Evolutionary conservation across 495 filamentous ascomycete species (phyloP).

Genomic region (Penicillium steckii): DNA sequence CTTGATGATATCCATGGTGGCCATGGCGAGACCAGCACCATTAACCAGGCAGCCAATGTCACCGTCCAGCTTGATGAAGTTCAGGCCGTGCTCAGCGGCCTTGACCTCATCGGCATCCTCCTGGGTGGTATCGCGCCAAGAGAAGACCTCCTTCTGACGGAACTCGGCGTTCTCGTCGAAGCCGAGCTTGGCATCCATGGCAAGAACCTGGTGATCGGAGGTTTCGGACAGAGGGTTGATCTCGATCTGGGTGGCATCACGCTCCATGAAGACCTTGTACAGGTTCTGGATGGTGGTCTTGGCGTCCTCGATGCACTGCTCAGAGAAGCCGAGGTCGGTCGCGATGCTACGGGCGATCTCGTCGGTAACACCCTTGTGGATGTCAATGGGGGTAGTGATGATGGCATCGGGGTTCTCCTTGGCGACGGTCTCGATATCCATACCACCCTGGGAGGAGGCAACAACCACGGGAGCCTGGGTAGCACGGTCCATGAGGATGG

Average conservation of each 20-base stretch:
- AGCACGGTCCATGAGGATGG: constrained; percentile 93
- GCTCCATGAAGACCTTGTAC: constrained; percentile 97
- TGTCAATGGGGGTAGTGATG: constrained; percentile 87
- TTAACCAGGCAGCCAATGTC: constrained; percentile 99
- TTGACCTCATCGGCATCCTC: constrained; percentile 97
- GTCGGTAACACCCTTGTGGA: constrained; percentile 92
- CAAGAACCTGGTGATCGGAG: constrained; percentile 92
- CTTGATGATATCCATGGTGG: constrained; percentile 99
- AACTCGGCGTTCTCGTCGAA: constrained; percentile 99
- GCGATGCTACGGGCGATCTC: constrained; percentile 90
- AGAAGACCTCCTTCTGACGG: constrained; percentile 94
- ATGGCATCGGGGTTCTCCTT: constrained; percentile 98
- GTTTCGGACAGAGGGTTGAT: constrained; percentile 99
- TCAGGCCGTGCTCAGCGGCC: constrained; percentile 85
- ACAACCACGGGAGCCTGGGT: constrained; percentile 94
- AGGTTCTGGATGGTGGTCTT: constrained; percentile 96
- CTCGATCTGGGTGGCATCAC: constrained; percentile 97
- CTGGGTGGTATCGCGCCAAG: constrained; percentile 88
- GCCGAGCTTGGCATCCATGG: constrained; percentile 97
- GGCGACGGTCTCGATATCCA: constrained; percentile 97
- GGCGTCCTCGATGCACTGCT: constrained; percentile 93
- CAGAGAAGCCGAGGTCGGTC: constrained; percentile 89
- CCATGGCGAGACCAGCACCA: constrained; percentile 98
- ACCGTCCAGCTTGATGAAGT: constrained; percentile 99
- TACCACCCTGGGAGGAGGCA: constrained; percentile 94